Evolutionary conservation across 2,329 filamentous ascomycete species (phyloP), one percentile per base, ranked within the genome.

Genomic region (Juglanconis oblonga): DNA sequence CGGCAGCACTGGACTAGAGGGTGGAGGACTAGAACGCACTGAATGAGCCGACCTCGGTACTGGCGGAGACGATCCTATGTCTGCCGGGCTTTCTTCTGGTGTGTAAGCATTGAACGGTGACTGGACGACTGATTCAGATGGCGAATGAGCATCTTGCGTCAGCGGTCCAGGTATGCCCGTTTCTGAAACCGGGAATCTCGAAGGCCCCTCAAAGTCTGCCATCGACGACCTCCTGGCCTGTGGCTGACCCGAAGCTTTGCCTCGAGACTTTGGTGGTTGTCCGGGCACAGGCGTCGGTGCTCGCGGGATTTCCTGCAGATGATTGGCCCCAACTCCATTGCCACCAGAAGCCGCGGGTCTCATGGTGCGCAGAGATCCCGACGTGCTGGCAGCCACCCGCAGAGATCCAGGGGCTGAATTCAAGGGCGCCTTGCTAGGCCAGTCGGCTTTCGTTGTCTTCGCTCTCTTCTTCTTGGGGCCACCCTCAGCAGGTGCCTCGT

Each of bases 1-100:
- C 7, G 86, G 86, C 53, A 92, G 80, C 48, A 86, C 82, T 2
- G 94, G 95, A 70, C 94, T 98, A 2, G 93, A 97, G 32, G 88
- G 85, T 33, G 86, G 84, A 4, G 89, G 87, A 61, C 84, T 87
- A 2, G 83, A 84, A 54, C 72, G 79, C 35, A 81, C 76, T 65
- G 79, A 86, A 48, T 79, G 74, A 35, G 80, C 78, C 42, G 82
- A 82, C 64, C 85, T 83, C 64, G 92, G 86, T 1, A 96, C 81
- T 1, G 95, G 95, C 13, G 94, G 94, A 3, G 94, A 98, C 0
- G 95, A 98, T 1, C 90, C 90, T 67, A 98, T 91, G 57, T 91
- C 90, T 52, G 86, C 87, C 4, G 92, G 89, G 55, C 92, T 96
- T 58, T 89, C 80, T 55, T 80, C 83, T 56, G 85, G 82, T 44